Base-by-base conservation (phyloP, 2,329 filamentous ascomycete genomes). In the Penicillium palitans region DNA sequence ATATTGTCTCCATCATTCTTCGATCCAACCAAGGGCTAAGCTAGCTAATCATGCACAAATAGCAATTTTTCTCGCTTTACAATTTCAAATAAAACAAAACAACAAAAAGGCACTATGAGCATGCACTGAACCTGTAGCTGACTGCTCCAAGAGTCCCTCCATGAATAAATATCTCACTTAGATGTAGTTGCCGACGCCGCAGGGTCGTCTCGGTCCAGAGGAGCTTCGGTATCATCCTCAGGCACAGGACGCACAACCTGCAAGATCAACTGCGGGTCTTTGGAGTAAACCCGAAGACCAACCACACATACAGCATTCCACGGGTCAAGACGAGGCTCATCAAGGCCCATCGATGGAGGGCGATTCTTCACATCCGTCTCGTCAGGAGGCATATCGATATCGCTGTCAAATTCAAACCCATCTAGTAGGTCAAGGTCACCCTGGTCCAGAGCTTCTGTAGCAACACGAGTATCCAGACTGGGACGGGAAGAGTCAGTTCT, bases 291-390 rank as follows among this genome's bases (percentile, higher is more conserved):
- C 6, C 83, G 76, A 31, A 87, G 69, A 0, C 84, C 84, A 5
- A 87, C 79, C 17, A 87, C 83, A 60, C 83, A 85, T 1, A 86
- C 78, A 0, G 84, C 84, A 64, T 86, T 85, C 84, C 84, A 87
- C 0, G 83, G 83, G 59, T 76, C 72, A 13, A 45, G 59, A 59
- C 21, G 57, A 52, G 46, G 56, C 15, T 52, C 59, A 4, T 65
- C 55, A 6, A 47, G 5, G 1, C 55, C 45, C 2, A 31, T 33
- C 8, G 53, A 52, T 2, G 54, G 52, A 9, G 31, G 39, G 1
- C 19, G 57, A 3, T 44, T 52, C n/a, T 66, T 68, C 7, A 41
- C 19, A 6, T 61, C 55, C 0, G 60, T 48, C 19, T 73, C 71
- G 12, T 74, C 70, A 0, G 68, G 60, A 2, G 72, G 69, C 74